Conservation (phyloP, 768 basidiomycete genomes). For the Tricholoma flavovirens region DNA sequence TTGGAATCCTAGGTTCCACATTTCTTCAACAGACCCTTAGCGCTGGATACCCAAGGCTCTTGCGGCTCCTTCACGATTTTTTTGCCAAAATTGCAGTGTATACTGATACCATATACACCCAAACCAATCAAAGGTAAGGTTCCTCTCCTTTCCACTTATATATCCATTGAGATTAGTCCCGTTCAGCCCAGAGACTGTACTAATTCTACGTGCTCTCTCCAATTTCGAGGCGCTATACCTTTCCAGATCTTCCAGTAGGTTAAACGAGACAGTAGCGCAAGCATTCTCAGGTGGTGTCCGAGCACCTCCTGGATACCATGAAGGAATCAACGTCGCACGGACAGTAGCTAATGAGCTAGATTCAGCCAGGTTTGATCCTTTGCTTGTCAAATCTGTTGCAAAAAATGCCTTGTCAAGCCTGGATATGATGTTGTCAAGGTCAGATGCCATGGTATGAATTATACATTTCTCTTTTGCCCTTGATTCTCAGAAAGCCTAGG, state of each 20-base stretch:
- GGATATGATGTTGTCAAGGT: slow-evolving; percentile 58
- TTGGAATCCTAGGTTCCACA: slow-evolving; percentile 55
- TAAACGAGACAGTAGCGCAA: slow-evolving; percentile 78
- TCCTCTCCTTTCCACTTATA: neutral
- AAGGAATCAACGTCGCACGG: slow-evolving; percentile 74
- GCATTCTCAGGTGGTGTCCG: slow-evolving; percentile 70
- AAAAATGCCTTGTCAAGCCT: slow-evolving; percentile 64
- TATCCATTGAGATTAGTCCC: slow-evolving; percentile 3
- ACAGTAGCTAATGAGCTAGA: slow-evolving; percentile 88
- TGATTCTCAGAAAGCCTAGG: slow-evolving; percentile 33
- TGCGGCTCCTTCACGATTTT: slow-evolving; percentile 94
- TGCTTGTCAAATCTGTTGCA: slow-evolving; percentile 76
- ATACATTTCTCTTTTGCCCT: neutral
- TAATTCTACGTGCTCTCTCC: slow-evolving; percentile 78
- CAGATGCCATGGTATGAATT: slow-evolving; percentile 62
- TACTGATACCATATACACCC: slow-evolving; percentile 89
- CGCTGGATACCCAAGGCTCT: slow-evolving; percentile 77
- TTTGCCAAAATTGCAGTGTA: slow-evolving; percentile 94
- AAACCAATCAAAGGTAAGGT: slow-evolving; percentile 72
- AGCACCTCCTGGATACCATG: slow-evolving; percentile 63
- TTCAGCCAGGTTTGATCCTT: slow-evolving; percentile 86
- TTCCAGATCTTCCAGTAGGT: slow-evolving; percentile 71
- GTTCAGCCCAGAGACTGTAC: slow-evolving; percentile 82
- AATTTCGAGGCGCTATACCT: slow-evolving; percentile 88
- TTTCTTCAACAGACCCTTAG: slow-evolving; percentile 90